Conservation (phyloP, 1,139 yeast species). For the Spathaspora sp. region DNA sequence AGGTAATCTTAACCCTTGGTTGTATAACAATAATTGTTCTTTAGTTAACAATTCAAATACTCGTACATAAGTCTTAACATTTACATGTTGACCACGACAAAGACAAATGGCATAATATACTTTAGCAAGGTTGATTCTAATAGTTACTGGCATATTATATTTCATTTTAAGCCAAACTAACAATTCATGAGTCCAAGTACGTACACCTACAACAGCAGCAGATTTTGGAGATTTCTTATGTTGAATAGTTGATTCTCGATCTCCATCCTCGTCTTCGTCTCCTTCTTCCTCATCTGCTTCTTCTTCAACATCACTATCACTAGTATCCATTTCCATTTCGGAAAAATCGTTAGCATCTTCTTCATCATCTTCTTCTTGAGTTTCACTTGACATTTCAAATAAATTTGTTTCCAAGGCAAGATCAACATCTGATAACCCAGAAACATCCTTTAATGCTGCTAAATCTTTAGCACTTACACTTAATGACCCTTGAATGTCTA, state of each 20-base stretch:
- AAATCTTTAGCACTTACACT: constrained; percentile 67
- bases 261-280: constrained; percentile 43
- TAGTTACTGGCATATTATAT: constrained; percentile 71
- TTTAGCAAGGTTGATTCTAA: constrained; percentile 61
- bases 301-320: constrained; percentile 40
- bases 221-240: constrained; percentile 65
- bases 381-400: constrained; percentile 32
- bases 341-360: constrained; percentile 28
- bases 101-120: constrained; percentile 75
- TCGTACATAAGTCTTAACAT: constrained; percentile 61
- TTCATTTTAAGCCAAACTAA: constrained; percentile 79
- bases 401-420: constrained; percentile 56
- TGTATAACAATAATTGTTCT: constrained; percentile 43
- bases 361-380: constrained; percentile 41
- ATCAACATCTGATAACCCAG: constrained; percentile 46
- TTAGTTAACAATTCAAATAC: constrained; percentile 61
- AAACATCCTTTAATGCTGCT: constrained; percentile 34
- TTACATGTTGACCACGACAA: constrained; percentile 71
- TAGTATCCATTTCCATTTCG: constrained; percentile 39
- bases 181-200: constrained; percentile 89
- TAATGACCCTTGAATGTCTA: constrained; percentile 74
- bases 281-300: constrained; percentile 30
- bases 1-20: constrained; percentile 44
- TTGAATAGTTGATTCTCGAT: constrained; percentile 40
- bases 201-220: constrained; percentile 71